Evolutionary conservation across 306 rosid species (phyloP).

Genomic region (Quercus aquifolioides): DNA sequence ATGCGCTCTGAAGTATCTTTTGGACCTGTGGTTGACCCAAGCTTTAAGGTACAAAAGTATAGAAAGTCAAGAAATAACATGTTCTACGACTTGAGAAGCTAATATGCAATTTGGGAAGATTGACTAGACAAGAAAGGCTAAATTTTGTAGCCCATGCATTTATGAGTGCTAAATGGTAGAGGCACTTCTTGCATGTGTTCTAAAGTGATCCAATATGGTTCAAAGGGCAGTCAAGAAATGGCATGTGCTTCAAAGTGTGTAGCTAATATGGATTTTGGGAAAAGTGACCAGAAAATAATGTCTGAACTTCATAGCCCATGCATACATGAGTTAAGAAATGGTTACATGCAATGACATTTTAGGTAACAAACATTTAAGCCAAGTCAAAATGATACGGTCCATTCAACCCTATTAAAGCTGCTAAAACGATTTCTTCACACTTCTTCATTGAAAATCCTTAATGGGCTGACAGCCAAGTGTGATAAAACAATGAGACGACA

Average conservation of each 20-base stretch:
- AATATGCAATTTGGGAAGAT: neutral
- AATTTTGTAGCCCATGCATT: neutral
- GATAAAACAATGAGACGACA: neutral
- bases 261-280: neutral
- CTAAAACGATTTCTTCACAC: neutral
- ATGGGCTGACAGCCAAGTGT: neutral
- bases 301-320: too few species aligned
- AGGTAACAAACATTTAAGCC: neutral
- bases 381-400: neutral
- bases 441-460: neutral
- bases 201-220: neutral
- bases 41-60: neutral
- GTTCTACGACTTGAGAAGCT: neutral
- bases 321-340: neutral
- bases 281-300: too few species aligned
- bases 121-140: neutral
- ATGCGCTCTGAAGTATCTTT: neutral
- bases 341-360: neutral
- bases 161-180: neutral
- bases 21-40: neutral
- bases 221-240: neutral
- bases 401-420: neutral
- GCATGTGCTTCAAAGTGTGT: neutral
- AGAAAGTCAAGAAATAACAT: neutral
- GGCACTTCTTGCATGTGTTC: too few species aligned